Evolutionary conservation across 2,329 filamentous ascomycete species (phyloP).

Genomic region (Ophiosphaerella narmari): DNA sequence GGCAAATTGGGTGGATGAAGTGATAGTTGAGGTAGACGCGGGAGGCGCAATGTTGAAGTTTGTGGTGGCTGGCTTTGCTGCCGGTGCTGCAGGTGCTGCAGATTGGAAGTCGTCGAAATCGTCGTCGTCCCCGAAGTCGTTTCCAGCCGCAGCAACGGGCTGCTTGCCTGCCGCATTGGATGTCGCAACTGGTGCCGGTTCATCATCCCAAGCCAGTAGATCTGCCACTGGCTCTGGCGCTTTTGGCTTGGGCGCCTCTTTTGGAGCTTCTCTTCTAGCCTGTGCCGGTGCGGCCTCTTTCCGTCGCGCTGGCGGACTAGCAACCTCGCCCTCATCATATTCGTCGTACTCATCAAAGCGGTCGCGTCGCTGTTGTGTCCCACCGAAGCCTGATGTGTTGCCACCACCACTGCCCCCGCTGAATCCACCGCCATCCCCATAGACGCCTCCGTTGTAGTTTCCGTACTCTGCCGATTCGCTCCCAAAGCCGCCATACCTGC

Average conservation of each 20-base stretch:
- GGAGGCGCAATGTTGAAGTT: slow-evolving; percentile 50
- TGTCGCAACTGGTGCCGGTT: slow-evolving; percentile 60
- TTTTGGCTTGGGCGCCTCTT: slow-evolving; percentile 75
- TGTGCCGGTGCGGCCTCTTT: slow-evolving; percentile 51
- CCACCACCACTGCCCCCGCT: slow-evolving; percentile 59
- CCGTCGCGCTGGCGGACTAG: slow-evolving; percentile 57
- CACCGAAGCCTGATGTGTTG: slow-evolving; percentile 68
- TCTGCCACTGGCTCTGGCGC: slow-evolving; percentile 77
- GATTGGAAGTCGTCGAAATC: slow-evolving; percentile 99
- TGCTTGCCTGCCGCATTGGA: slow-evolving; percentile 49
- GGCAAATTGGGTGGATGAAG: slow-evolving; percentile 71
- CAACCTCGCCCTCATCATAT: slow-evolving; percentile 75
- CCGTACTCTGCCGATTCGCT: slow-evolving; percentile 65
- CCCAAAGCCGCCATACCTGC: slow-evolving; percentile 87
- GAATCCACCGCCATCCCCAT: slow-evolving; percentile 94
- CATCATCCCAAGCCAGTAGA: slow-evolving; percentile 86
- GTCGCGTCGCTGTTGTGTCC: slow-evolving; percentile 67
- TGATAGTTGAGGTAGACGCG: slow-evolving; percentile 53
- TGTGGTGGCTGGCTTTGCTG: slow-evolving; percentile 64
- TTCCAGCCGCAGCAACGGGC: slow-evolving; percentile 46
- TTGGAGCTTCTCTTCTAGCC: slow-evolving; percentile 58
- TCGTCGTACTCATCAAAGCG: slow-evolving; percentile 98
- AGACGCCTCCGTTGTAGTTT: slow-evolving; percentile 75
- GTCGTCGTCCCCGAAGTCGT: slow-evolving; percentile 69
- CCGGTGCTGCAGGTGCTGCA: slow-evolving; percentile 60